Conservation (phyloP, 164 flowering plant genomes). For the Cinnamomum chago region DNA sequence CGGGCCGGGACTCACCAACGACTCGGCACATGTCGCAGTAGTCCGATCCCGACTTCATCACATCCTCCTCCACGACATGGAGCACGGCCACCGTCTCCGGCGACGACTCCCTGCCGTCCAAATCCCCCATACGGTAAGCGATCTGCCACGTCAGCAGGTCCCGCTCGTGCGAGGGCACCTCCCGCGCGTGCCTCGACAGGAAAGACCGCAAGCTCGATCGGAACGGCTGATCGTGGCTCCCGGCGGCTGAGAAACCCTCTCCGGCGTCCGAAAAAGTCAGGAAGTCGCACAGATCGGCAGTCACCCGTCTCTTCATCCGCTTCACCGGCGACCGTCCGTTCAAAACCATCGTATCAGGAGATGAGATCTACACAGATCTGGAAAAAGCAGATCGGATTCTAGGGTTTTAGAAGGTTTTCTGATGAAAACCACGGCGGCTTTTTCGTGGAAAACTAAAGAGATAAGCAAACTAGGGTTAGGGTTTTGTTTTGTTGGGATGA, state of each 20-base stretch:
- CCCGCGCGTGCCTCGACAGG: slow-evolving; percentile 34
- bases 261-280: slow-evolving; percentile 31
- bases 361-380: slow-evolving; percentile 1
- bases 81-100: slow-evolving; percentile 36
- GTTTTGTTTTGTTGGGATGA: not conserved
- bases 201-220: slow-evolving; percentile 39
- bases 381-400: too few species aligned
- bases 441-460: too few species aligned
- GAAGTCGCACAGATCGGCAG: slow-evolving; percentile 63
- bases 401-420: not conserved
- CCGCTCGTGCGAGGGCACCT: slow-evolving; percentile 21
- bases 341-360: slow-evolving; percentile 33
- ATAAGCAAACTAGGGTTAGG: not conserved
- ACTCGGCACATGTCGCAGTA: slow-evolving; percentile 94
- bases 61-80: slow-evolving; percentile 81
- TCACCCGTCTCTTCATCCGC: slow-evolving; percentile 65
- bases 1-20: slow-evolving; percentile 57
- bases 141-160: slow-evolving; percentile 48
- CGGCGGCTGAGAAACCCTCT: slow-evolving; percentile 13
- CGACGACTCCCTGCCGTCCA: slow-evolving; percentile 20
- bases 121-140: slow-evolving; percentile 35
- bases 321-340: slow-evolving; percentile 57
- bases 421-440: not conserved
- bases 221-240: slow-evolving; percentile 36
- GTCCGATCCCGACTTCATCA: slow-evolving; percentile 64